Conservation (phyloP, 176 grass and related monocot genomes). For the Triticum aestivum region DNA sequence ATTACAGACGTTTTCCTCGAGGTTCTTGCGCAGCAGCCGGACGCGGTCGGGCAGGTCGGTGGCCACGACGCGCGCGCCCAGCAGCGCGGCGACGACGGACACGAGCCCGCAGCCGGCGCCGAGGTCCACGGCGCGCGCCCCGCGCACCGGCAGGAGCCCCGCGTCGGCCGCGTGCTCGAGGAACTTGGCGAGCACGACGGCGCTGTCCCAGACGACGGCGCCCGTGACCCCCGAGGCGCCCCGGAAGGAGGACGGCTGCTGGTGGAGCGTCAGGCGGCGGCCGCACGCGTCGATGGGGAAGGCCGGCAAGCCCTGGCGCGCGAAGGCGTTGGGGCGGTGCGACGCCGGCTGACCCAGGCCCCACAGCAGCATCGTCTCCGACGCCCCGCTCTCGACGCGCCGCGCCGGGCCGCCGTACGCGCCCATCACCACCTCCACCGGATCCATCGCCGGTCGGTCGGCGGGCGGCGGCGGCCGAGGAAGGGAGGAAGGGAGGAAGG, state of each 20-base stretch:
- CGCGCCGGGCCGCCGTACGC: conserved; percentile 41
- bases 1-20: conserved; percentile 3
- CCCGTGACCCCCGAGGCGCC: conserved; percentile 65
- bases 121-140: conserved; percentile 54
- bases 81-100: conserved; percentile 57
- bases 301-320: conserved; percentile 49
- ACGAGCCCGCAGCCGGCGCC: conserved; percentile 77
- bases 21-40: conserved; percentile 77
- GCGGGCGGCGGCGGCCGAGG: background rate
- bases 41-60: conserved; percentile 74
- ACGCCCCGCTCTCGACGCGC: conserved; percentile 40
- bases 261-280: conserved; percentile 57
- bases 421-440: conserved; percentile 33
- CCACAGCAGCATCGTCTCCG: conserved; percentile 84
- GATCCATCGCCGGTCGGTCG: background rate
- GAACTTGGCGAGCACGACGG: conserved; percentile 84
- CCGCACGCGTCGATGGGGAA: conserved; percentile 73
- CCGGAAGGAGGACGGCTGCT: conserved; percentile 82
- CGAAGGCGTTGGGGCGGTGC: conserved; percentile 70
- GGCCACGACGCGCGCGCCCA: conserved; percentile 23
- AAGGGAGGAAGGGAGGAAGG: background rate
- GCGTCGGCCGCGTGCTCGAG: conserved; percentile 76
- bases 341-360: conserved; percentile 48
- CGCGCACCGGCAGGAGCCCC: conserved; percentile 35
- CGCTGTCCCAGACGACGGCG: conserved; percentile 94